phyloP scores from a whole-genome alignment of 2,329 filamentous ascomycete genomes.

The Fusarium heterosporum region DNA sequence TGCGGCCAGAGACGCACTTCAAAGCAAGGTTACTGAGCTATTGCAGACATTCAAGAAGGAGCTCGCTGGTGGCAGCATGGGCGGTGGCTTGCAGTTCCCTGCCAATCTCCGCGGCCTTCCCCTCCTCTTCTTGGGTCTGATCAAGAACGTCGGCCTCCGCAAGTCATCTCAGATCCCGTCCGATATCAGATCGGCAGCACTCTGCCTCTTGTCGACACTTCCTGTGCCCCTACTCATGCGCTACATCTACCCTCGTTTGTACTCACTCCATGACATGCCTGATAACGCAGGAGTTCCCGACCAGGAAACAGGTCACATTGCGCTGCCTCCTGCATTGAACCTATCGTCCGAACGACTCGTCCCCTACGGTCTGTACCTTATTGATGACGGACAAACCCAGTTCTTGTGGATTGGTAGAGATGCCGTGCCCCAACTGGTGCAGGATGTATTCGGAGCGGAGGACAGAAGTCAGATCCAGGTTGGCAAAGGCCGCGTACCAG shows the following conservation, averaged over 20 bases:
- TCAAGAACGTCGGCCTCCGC: slow-evolving; percentile 94
- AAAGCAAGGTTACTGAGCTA: slow-evolving; percentile 91
- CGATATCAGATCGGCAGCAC: slow-evolving; percentile 90
- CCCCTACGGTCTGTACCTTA: slow-evolving; percentile 91
- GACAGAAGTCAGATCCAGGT: slow-evolving; percentile 88
- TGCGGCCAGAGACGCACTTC: slow-evolving; percentile 88
- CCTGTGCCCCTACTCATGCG: slow-evolving; percentile 91
- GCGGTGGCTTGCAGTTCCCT: slow-evolving; percentile 92
- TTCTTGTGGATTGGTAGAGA: slow-evolving; percentile 97
- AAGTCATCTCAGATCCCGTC: slow-evolving; percentile 95
- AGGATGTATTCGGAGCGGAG: slow-evolving; percentile 89
- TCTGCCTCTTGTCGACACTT: slow-evolving; percentile 93
- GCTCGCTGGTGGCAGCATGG: slow-evolving; percentile 94
- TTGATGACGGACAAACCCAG: slow-evolving; percentile 97
- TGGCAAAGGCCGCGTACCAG: slow-evolving; percentile 87
- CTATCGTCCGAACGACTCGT: slow-evolving; percentile 89
- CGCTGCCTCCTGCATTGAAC: slow-evolving; percentile 86
- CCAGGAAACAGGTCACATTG: slow-evolving; percentile 86
- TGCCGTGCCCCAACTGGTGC: slow-evolving; percentile 86
- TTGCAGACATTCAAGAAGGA: slow-evolving; percentile 97
- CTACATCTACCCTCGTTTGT: slow-evolving; percentile 88
- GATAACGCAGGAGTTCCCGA: slow-evolving; percentile 90
- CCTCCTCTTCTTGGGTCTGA: slow-evolving; percentile 90
- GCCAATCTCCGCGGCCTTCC: slow-evolving; percentile 90
- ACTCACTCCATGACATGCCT: slow-evolving; percentile 95